These are phyloP conservation scores for Massarina eburnea DNA, from an alignment of 2,329 filamentous ascomycete genomes.

Conservation along the genomic window DNA sequence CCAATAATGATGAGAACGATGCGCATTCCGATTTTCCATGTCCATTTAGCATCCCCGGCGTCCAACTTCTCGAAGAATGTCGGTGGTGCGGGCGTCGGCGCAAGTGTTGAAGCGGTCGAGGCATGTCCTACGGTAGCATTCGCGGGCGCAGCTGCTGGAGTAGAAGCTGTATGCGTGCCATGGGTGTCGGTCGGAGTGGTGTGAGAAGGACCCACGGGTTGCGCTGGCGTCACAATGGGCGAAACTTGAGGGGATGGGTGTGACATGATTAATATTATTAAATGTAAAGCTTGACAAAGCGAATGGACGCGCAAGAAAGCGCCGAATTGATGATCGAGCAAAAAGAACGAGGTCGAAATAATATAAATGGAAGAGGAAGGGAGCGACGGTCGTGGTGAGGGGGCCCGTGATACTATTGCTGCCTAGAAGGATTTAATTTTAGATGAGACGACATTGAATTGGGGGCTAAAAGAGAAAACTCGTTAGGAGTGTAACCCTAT, in stretches of 20 bases:
- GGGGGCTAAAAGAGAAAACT: neutral
- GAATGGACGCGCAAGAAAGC: conserved; percentile 4
- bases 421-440: neutral
- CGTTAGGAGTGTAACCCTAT: neutral
- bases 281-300: neutral
- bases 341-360: neutral
- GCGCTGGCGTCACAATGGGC: neutral
- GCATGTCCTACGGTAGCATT: neutral
- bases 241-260: conserved; percentile 1
- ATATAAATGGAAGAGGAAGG: neutral
- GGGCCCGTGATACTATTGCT: neutral
- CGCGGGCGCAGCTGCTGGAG: neutral
- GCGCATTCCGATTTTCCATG: conserved; percentile 33
- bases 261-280: conserved; percentile 7
- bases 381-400: neutral
- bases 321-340: neutral
- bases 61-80: conserved; percentile 25
- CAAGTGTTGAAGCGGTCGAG: neutral
- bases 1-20: conserved; percentile 22
- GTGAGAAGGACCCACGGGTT: neutral
- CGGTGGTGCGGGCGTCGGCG: neutral
- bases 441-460: neutral
- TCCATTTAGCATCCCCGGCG: conserved; percentile 31
- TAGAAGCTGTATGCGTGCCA: neutral
- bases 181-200: neutral